Conservation (phyloP, 352 stramenopile species). For the Hyaloperonospora brassicae region DNA sequence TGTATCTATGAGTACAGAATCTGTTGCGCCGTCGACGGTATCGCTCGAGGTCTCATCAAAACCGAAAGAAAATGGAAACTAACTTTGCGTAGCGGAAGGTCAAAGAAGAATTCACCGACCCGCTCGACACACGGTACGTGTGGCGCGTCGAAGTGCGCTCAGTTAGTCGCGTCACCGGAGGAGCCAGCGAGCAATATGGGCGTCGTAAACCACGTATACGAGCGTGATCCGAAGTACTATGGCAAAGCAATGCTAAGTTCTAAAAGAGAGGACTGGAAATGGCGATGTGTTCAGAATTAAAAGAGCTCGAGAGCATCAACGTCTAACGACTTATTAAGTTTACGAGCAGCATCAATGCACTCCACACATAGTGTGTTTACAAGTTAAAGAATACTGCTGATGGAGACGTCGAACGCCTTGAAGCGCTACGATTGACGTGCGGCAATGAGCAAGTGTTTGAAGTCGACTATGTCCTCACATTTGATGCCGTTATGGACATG, state of each 20-base stretch:
- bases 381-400: neutral
- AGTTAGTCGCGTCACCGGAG: too few species aligned
- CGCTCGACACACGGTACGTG: too few species aligned
- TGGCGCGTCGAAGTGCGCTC: too few species aligned
- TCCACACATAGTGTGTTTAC: neutral
- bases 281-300: neutral
- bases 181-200: too few species aligned
- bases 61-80: too few species aligned
- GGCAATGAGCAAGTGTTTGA: neutral
- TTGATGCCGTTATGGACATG: neutral
- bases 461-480: neutral
- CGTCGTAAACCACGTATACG: neutral
- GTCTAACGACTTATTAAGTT: neutral
- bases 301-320: neutral
- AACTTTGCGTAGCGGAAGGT: too few species aligned
- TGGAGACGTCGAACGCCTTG: neutral
- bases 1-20: too few species aligned
- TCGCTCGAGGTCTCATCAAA: too few species aligned
- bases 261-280: neutral
- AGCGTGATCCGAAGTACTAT: neutral
- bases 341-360: neutral
- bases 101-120: too few species aligned
- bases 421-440: neutral
- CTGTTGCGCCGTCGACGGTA: too few species aligned
- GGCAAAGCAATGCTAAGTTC: neutral